A percentile compares a stretch with the other conserved stretches of the same genome.
Conservation (phyloP, 2,329 filamentous ascomycete genomes). For the Ophiostoma perfectum region DNA sequence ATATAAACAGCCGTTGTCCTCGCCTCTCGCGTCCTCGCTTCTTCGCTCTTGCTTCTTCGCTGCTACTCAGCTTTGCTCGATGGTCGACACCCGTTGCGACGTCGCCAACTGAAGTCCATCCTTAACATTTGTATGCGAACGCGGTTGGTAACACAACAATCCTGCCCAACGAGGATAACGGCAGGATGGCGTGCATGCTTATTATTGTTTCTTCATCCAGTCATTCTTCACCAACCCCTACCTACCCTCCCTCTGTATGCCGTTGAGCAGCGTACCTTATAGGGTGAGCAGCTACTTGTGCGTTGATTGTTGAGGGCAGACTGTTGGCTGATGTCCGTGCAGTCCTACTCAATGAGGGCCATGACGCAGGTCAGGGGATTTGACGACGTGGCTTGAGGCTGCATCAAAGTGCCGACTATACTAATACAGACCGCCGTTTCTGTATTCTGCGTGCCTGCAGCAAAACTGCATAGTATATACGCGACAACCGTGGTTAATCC, state of each 20-base stretch:
- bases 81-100: not conserved
- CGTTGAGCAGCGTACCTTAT: not conserved
- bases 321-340: not conserved
- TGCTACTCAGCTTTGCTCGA: not conserved
- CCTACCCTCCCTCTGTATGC: too few relatives aligned
- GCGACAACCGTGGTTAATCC: too few relatives aligned
- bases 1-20: not conserved
- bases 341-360: not conserved
- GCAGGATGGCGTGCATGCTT: constrained; percentile 5
- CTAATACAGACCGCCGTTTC: not conserved
- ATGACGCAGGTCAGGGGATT: not conserved
- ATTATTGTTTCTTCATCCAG: not conserved
- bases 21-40: not conserved
- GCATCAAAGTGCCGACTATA: constrained; percentile 1
- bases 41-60: not conserved
- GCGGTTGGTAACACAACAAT: not conserved
- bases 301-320: not conserved
- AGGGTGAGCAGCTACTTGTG: not conserved
- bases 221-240: too few relatives aligned
- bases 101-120: not conserved
- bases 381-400: constrained; percentile 8
- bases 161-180: not conserved
- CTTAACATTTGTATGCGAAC: not conserved
- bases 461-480: too few relatives aligned
- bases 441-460: too few relatives aligned